Percentiles rank a stretch among this genome's conserved stretches.
Conservation (phyloP, 257 asterid species). For the Fraxinus excelsior region DNA sequence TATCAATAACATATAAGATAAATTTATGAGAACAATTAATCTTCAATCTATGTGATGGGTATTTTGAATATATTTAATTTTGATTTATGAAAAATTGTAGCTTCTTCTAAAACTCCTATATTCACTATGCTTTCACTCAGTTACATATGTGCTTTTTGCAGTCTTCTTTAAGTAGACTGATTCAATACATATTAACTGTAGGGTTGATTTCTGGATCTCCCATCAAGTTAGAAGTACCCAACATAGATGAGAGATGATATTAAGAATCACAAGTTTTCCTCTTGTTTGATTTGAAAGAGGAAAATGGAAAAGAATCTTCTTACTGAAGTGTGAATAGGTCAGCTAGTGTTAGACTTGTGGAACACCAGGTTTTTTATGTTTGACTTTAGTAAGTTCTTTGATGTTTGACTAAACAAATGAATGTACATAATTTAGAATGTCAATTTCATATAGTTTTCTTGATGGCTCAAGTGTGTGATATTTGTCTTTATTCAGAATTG, state of each 20-base stretch:
- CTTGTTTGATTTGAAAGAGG: neutral
- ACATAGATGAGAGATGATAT: constrained; percentile 95
- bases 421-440: neutral
- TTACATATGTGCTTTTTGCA: constrained; percentile 13
- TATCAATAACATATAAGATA: too few species aligned
- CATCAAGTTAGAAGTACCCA: constrained; percentile 89
- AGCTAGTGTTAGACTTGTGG: neutral
- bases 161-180: constrained; percentile 23
- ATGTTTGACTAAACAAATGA: neutral
- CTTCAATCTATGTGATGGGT: too few species aligned
- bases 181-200: constrained; percentile 33
- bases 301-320: constrained; percentile 4
- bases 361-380: neutral
- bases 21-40: too few species aligned
- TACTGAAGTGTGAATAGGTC: neutral
- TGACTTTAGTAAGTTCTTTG: neutral
- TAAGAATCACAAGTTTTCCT: constrained; percentile 36
- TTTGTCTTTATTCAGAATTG: too few species aligned
- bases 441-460: neutral
- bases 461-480: neutral
- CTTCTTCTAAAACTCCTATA: constrained; percentile 21
- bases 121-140: neutral
- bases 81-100: neutral
- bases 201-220: constrained; percentile 97
- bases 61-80: neutral